These are phyloP conservation scores for Komagataella pseudopastoris DNA, from an alignment of 805 yeast species.

Conservation along the genomic window DNA sequence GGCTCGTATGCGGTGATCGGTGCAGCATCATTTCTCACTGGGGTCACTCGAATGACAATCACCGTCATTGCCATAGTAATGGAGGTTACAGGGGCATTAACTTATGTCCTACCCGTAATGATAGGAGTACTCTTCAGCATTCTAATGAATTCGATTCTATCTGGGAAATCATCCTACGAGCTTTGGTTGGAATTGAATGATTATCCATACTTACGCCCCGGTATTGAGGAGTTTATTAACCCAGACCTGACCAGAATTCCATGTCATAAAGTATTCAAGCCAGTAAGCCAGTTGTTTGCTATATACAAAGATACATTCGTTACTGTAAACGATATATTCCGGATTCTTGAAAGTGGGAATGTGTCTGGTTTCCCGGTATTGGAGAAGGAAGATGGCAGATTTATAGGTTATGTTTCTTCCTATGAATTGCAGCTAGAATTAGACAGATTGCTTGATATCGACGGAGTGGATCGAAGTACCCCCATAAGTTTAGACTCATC, in stretches of 20 bases:
- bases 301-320: not conserved
- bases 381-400: not conserved
- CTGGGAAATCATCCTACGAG: constrained; percentile 54
- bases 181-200: constrained; percentile 28
- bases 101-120: constrained; percentile 80
- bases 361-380: not conserved
- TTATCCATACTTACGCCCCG: constrained; percentile 27
- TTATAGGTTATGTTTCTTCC: not conserved
- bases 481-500: not conserved
- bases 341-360: not conserved
- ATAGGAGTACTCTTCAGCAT: constrained; percentile 65
- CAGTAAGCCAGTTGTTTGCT: not conserved
- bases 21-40: constrained; percentile 71
- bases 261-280: not conserved
- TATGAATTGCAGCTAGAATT: not conserved
- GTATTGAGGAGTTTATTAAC: constrained; percentile 17
- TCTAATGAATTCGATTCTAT: constrained; percentile 52
- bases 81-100: constrained; percentile 77
- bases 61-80: constrained; percentile 70
- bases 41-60: constrained; percentile 69
- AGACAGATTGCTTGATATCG: not conserved
- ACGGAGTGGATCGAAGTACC: not conserved
- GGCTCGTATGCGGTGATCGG: constrained; percentile 86
- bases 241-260: not conserved
- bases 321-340: not conserved